A percentile compares a stretch with the other conserved stretches of the same genome.
Conservation (phyloP, 1,139 yeast species). For the Geotrichum restrictum region DNA sequence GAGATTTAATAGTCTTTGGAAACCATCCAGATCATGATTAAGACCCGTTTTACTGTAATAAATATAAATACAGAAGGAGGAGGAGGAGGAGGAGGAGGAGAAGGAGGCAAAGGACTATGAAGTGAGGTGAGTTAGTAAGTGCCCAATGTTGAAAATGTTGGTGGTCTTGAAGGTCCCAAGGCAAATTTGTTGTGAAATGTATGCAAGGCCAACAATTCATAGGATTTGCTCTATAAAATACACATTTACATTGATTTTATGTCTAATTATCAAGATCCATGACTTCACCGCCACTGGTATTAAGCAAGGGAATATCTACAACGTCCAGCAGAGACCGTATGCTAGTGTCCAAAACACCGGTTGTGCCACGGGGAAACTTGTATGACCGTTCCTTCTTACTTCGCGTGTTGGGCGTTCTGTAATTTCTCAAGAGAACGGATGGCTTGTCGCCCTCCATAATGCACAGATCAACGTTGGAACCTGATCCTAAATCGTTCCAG, state of each 20-base stretch:
- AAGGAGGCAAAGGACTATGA: no score
- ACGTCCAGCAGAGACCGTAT: conserved; percentile 65
- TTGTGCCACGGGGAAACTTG: conserved; percentile 86
- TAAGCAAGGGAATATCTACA: conserved; percentile 53
- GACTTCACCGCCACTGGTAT: conserved; percentile 43
- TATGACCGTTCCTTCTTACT: conserved; percentile 75
- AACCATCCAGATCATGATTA: no score
- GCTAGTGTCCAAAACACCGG: conserved; percentile 68
- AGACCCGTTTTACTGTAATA: no score
- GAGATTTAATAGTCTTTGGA: background rate
- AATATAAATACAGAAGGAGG: background rate
- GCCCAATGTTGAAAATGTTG: background rate
- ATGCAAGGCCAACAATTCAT: no score
- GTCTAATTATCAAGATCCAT: conserved; percentile 73
- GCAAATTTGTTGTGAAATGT: background rate
- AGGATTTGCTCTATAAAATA: background rate
- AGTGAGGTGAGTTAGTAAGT: no score
- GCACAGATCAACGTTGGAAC: conserved; percentile 94
- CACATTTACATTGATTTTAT: background rate
- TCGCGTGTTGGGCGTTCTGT: conserved; percentile 85
- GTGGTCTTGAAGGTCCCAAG: background rate
- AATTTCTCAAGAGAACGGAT: conserved; percentile 78
- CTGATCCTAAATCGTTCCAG: conserved; percentile 98
- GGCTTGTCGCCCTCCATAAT: conserved; percentile 86
- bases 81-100: background rate